These are phyloP conservation scores for Ophiostoma quercus DNA, from an alignment of 2,329 filamentous ascomycete species.

Conservation along the genomic window DNA sequence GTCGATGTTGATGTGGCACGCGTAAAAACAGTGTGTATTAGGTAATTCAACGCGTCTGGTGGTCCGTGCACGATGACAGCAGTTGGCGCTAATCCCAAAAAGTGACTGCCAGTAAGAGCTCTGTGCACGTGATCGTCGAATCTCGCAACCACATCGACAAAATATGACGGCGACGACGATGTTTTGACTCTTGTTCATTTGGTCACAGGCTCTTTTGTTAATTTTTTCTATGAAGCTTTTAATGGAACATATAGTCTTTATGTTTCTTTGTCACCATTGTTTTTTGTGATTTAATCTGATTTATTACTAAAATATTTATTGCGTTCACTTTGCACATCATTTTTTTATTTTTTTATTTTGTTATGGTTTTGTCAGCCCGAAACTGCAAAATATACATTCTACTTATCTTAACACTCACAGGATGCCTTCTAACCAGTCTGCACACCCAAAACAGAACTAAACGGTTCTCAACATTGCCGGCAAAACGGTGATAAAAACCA, in stretches of 20 bases:
- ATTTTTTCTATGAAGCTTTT: background rate
- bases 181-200: background rate
- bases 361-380: too few relatives aligned
- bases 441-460: too few relatives aligned
- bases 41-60: background rate
- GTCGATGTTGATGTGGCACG: background rate
- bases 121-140: background rate
- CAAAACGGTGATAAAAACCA: too few relatives aligned
- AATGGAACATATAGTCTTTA: too few relatives aligned
- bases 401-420: too few relatives aligned
- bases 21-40: background rate
- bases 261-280: background rate
- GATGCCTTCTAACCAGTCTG: too few relatives aligned
- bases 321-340: too few relatives aligned
- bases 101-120: background rate
- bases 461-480: too few relatives aligned
- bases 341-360: too few relatives aligned
- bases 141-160: background rate
- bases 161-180: background rate
- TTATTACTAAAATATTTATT: too few relatives aligned
- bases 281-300: too few relatives aligned
- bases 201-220: background rate
- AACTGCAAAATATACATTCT: too few relatives aligned
- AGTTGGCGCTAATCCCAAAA: background rate
- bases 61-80: background rate